Conservation (phyloP, 805 yeast genomes). For the Candida germanica region DNA sequence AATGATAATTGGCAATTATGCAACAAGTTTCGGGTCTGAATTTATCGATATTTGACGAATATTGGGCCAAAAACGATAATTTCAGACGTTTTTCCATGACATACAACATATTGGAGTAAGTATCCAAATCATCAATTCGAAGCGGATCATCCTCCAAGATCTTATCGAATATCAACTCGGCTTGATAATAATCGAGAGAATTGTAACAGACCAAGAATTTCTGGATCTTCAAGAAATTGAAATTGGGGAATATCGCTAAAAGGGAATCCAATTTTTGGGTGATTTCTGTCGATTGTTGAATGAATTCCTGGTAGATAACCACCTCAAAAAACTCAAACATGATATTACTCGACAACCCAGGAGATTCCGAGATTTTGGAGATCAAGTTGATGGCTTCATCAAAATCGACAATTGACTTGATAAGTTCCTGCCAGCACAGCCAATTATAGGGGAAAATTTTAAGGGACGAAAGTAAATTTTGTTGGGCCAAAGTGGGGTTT, state of each 20-base stretch:
- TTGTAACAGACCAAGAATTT: constrained; percentile 80
- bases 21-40: constrained; percentile 95
- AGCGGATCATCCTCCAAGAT: constrained; percentile 74
- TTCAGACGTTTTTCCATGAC: constrained; percentile 89
- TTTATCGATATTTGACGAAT: constrained; percentile 75
- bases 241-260: constrained; percentile 60
- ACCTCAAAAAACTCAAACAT: constrained; percentile 59
- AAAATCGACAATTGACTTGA: constrained; percentile 55
- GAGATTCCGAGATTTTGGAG: constrained; percentile 34
- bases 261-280: constrained; percentile 46
- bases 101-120: constrained; percentile 89
- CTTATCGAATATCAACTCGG: constrained; percentile 76
- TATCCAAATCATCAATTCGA: constrained; percentile 85
- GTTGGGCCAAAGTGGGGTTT: constrained; percentile 58
- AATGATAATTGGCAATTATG: constrained; percentile 88
- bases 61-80: constrained; percentile 81
- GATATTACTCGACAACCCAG: constrained; percentile 24
- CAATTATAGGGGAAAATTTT: constrained; percentile 79
- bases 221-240: constrained; percentile 73
- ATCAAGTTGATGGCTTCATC: constrained; percentile 53
- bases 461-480: constrained; percentile 58
- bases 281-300: constrained; percentile 48
- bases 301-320: constrained; percentile 72
- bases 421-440: constrained; percentile 88
- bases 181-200: constrained; percentile 76